These are phyloP conservation scores for Nakazawaea sp. DNA, from an alignment of 805 yeast genomes.

Conservation along the genomic window DNA sequence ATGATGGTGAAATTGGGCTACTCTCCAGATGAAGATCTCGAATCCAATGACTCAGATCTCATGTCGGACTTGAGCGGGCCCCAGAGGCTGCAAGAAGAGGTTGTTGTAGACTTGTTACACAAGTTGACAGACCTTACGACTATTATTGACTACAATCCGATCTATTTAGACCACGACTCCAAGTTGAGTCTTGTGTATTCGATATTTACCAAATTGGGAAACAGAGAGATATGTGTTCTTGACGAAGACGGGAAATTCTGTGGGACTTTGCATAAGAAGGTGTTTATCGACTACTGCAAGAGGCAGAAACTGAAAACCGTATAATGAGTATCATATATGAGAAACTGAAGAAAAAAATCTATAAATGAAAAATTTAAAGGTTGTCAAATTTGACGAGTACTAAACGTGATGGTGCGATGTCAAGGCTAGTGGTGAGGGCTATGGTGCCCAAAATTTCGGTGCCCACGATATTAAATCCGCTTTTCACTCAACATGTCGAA, in stretches of 20 bases:
- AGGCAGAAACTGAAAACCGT: constrained; percentile 2
- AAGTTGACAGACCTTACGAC: constrained; percentile 31
- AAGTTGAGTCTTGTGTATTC: constrained; percentile 44
- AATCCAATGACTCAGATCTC: not conserved
- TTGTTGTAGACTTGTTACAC: constrained; percentile 12
- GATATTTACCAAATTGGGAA: constrained; percentile 46
- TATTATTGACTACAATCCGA: constrained; percentile 39
- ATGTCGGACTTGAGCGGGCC: not conserved
- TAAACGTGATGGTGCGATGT: too few species aligned
- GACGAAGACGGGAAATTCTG: constrained; percentile 37
- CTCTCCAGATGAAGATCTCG: constrained; percentile 2
- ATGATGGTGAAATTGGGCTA: constrained; percentile 20
- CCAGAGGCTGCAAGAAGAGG: constrained; percentile 1
- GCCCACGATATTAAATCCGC: too few species aligned
- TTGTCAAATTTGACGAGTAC: too few species aligned
- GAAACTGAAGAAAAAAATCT: too few species aligned
- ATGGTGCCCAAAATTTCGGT: too few species aligned
- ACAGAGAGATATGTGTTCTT: constrained; percentile 37
- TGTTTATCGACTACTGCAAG: constrained; percentile 36
- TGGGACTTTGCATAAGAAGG: constrained; percentile 48
- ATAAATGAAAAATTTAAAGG: too few species aligned
- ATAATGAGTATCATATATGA: too few species aligned
- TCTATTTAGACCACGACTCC: constrained; percentile 38
- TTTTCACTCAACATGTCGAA: too few species aligned
- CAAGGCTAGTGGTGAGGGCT: too few species aligned